phyloP scores from a whole-genome alignment of 2,329 filamentous ascomycete genomes.

The Acephala macrosclerotiorum region DNA sequence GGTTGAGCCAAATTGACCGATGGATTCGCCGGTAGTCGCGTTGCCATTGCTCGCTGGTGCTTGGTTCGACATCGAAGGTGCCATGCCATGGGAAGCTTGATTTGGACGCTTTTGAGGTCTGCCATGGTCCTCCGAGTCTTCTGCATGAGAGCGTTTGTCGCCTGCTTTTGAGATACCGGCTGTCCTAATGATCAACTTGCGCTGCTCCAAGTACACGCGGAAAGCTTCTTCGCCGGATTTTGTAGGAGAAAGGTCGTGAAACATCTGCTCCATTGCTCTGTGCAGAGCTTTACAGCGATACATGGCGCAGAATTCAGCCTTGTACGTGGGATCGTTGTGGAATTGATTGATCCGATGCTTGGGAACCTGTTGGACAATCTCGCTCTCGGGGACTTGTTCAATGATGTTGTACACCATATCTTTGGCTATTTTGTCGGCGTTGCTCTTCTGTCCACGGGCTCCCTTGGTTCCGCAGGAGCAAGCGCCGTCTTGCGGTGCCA shows the following conservation, averaged over 20 bases:
- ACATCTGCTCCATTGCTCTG: slow-evolving; percentile 36
- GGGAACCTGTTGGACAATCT: slow-evolving; percentile 30
- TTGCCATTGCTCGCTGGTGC: neutral
- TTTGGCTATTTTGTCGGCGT: neutral
- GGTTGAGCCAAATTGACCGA: neutral
- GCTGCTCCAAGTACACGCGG: slow-evolving; percentile 27
- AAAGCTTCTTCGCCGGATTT: no score
- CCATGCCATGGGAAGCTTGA: no score
- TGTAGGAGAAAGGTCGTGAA: slow-evolving; percentile 26
- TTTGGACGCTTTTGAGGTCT: slow-evolving; percentile 5
- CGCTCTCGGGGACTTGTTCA: slow-evolving; percentile 30
- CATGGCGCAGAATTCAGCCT: slow-evolving; percentile 36
- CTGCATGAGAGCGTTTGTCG: slow-evolving; percentile 8
- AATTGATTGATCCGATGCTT: slow-evolving; percentile 30
- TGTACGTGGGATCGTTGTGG: slow-evolving; percentile 27
- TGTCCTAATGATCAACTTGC: slow-evolving; percentile 21
- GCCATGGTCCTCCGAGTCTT: neutral
- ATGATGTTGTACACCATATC: no score
- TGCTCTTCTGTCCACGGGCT: no score
- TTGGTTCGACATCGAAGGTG: neutral
- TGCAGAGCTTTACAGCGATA: slow-evolving; percentile 43
- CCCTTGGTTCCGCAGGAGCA: neutral
- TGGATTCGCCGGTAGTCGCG: neutral
- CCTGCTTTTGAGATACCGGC: slow-evolving; percentile 5
- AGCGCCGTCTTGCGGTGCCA: neutral